phyloP scores from a whole-genome alignment of 177 flowering plant species.

The Tripterygium wilfordii region DNA sequence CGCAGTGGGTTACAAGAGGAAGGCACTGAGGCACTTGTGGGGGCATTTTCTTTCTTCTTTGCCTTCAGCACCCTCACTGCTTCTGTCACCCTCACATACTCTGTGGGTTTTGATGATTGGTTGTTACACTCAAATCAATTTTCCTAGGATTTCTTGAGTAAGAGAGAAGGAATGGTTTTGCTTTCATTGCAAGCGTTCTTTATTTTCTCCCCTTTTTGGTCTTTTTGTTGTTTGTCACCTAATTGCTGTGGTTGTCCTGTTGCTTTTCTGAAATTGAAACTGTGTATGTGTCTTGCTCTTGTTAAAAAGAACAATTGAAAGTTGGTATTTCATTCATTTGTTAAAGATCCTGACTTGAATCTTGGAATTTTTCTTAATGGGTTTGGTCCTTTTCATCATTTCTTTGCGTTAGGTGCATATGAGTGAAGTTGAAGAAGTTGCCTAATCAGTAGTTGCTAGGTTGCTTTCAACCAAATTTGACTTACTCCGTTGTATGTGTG shows the following conservation, averaged over 20 bases:
- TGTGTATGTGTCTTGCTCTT: not conserved
- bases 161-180: conserved; percentile 35
- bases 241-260: conserved; percentile 11
- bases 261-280: not conserved
- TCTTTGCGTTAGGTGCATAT: conserved; percentile 12
- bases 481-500: too few relatives aligned
- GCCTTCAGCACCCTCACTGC: conserved; percentile 8
- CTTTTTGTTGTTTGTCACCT: conserved; percentile 11
- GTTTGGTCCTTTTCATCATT: not conserved
- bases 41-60: conserved; percentile 22
- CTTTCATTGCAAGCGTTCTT: conserved; percentile 39
- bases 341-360: not conserved
- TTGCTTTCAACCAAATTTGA: conserved; percentile 17
- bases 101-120: not conserved
- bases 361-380: not conserved
- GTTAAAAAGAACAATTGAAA: not conserved
- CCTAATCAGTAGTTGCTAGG: conserved; percentile 20
- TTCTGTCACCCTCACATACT: conserved; percentile 6
- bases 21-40: conserved; percentile 14
- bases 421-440: conserved; percentile 20
- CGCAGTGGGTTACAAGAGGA: conserved; percentile 8
- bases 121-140: too few relatives aligned
- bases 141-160: conserved; percentile 49
- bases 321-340: conserved; percentile 10
- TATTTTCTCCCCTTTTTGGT: not conserved